Evolutionary conservation across 78 protist genomes (phyloP), one percentile per base, ranked within the genome.

Genomic region (Dictyostelium intermedium): DNA sequence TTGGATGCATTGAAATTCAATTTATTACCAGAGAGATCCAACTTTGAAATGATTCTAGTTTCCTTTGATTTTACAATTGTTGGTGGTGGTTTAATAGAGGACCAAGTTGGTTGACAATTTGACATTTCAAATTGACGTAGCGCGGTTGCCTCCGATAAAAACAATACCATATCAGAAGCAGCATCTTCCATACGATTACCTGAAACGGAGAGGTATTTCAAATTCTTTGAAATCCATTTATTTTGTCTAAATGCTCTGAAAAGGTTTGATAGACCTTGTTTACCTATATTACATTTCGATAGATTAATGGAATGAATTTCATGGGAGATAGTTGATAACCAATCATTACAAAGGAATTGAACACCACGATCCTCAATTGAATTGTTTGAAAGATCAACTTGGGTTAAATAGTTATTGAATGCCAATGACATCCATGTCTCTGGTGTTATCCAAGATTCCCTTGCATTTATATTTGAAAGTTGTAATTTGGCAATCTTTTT

Each of bases 371-470:
- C 94, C 61, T 89, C 94, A n/a, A 89, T 89, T 6, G 94, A 72
- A 25, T 89, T 89, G n/a, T 66, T 23, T 30, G 94, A 89, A 1
- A 89, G 9, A 70, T 89, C 87, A 7, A 89, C 73, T 7, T 85
- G 82, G 35, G 82, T 84, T 18, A 89, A 39, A 80, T 89, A 89
- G 41, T 89, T 89, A 47, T 69, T 89, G 37, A 89, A 41, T 18
- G 94, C 94, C 34, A 89, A 27, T 35, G 94, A 61, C 94, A 89
- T 89, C 94, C 94, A 89, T 18, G 94, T 89, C 32, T 89, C 94
- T 3, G 94, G 94, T 23, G 94, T 89, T 14, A 89, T 89, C 94
- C 94, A 89, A 7, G 86, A 79, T 47, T 89, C 94, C 9, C 94
- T 11, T 32, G 94, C 85, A 13, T 43, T 43, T 0, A 89, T 89